Base-by-base conservation (phyloP, 2,329 filamentous ascomycete genomes). In the Aspergillus sojae region DNA sequence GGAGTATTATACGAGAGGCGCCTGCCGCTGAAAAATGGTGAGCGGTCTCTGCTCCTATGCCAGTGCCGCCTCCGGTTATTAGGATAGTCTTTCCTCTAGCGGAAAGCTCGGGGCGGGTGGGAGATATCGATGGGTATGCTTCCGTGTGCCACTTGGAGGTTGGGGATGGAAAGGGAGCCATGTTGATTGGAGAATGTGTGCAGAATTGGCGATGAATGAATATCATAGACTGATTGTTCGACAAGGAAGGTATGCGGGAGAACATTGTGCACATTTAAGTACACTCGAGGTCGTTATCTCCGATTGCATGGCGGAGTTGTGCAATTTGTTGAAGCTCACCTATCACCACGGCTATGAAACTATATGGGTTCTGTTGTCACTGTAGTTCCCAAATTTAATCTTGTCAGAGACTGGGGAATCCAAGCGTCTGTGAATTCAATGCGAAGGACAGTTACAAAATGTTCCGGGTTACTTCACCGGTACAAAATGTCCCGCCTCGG, bases 31-130 rank as follows among this genome's bases (percentile, higher is more conserved):
- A 82, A 58, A 84, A 85, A 65, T 68, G 71, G 28, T 58, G 70
- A 6, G 81, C 80, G 6, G 78, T 83, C 55, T 75, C 79, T 48
- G 74, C 74, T 39, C 82, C 82, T 43, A 85, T 84, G 7, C 82
- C 82, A 12, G 70, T 78, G 4, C 81, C 81, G 0, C 79, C 81
- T 23, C 81, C 82, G 4, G 82, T 84, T 16, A 82, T 66, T 5
- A 82, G 5, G 12, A 83, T 67, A 9, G 70, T 77, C 64, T 81
- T 82, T 57, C 75, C 76, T 57, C 71, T 73, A 57, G 74, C 76
- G 26, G 77, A 79, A 48, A 83, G 74, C 56, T 77, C 75, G 1
- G 81, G 77, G 10, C 75, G 76, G 5, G 70, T 73, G 7, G 81
- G 80, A 30, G 75, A 78, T 41, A 82, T 75, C 23, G 77, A 71